phyloP scores from a whole-genome alignment of 2,329 filamentous ascomycete genomes.

The Microdochium trichocladiopsis region DNA sequence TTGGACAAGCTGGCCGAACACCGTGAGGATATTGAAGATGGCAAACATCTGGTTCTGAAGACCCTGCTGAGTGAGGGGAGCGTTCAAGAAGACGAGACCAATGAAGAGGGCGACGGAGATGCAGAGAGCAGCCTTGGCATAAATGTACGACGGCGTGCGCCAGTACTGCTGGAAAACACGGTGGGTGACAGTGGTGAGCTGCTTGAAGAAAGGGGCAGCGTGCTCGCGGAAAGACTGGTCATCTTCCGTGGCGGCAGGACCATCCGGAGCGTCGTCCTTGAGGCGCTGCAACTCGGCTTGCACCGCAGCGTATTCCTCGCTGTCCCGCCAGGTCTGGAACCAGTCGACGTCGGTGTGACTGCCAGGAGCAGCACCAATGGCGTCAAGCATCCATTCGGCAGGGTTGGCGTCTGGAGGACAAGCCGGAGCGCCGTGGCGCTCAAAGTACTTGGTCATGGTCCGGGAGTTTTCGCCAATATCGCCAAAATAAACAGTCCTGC shows the following conservation, averaged over 20 bases:
- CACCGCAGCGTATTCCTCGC: constrained; percentile 36
- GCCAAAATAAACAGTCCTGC: constrained; percentile 75
- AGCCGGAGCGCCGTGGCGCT: constrained; percentile 57
- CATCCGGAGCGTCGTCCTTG: constrained; percentile 35
- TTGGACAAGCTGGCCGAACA: constrained; percentile 74
- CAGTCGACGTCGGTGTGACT: constrained; percentile 58
- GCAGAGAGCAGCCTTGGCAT: constrained; percentile 69
- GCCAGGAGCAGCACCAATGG: constrained; percentile 57
- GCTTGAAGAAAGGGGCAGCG: constrained; percentile 64
- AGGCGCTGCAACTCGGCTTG: constrained; percentile 51
- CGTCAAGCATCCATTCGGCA: constrained; percentile 71
- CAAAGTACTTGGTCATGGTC: constrained; percentile 67
- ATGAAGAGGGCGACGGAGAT: constrained; percentile 64
- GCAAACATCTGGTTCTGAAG: constrained; percentile 82
- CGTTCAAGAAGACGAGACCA: constrained; percentile 72
- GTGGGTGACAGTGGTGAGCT: constrained; percentile 59
- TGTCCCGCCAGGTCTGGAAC: constrained; percentile 47
- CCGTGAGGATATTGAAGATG: constrained; percentile 76
- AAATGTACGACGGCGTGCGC: constrained; percentile 85
- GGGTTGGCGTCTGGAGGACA: constrained; percentile 69
- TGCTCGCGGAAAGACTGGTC: constrained; percentile 63
- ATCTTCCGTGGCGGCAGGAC: constrained; percentile 15
- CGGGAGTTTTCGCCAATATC: constrained; percentile 67
- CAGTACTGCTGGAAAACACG: constrained; percentile 90
- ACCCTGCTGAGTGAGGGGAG: constrained; percentile 66